These are phyloP conservation scores for Taphrina communis DNA, from an alignment of 1,139 yeast species.

Conservation along the genomic window DNA sequence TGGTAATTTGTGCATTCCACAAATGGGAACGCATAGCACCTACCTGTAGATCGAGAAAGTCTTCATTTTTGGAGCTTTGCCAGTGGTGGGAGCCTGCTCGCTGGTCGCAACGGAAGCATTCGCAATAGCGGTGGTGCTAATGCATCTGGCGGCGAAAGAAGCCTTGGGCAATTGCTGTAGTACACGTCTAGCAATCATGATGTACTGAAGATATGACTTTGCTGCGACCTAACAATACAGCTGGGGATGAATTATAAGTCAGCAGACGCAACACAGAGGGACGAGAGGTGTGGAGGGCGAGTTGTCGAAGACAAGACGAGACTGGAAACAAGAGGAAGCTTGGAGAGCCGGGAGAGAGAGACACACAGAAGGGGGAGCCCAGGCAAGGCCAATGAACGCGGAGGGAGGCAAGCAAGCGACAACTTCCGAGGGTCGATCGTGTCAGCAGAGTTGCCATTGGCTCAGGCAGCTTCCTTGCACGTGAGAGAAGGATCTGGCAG, in stretches of 20 bases:
- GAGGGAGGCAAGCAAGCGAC: slow-evolving; percentile 23
- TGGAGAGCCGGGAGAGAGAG: not conserved
- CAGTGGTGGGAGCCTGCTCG: slow-evolving; percentile 45
- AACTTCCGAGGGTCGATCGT: slow-evolving; percentile 23
- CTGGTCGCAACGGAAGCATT: slow-evolving; percentile 39
- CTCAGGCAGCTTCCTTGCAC: not conserved
- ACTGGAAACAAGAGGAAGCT: not conserved
- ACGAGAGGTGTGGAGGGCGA: not conserved
- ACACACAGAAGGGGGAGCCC: not conserved
- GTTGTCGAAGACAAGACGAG: not conserved
- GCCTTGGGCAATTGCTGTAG: slow-evolving; percentile 30
- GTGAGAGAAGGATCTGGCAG: not conserved
- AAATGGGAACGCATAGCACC: slow-evolving; percentile 50
- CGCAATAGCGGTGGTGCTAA: slow-evolving; percentile 34
- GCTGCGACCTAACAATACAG: not conserved
- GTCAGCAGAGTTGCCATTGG: slow-evolving; percentile 20
- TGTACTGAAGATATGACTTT: not conserved
- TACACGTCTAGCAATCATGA: slow-evolving; percentile 23
- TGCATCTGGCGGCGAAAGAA: slow-evolving; percentile 29
- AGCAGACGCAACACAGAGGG: not conserved
- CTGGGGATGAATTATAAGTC: too few relatives aligned
- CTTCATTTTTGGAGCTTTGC: slow-evolving; percentile 63
- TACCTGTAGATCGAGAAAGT: slow-evolving; percentile 94
- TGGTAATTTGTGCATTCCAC: too few relatives aligned
- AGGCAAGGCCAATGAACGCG: not conserved